Base-by-base conservation (phyloP, 2,329 filamentous ascomycete genomes). In the Fusarium metavorans region DNA sequence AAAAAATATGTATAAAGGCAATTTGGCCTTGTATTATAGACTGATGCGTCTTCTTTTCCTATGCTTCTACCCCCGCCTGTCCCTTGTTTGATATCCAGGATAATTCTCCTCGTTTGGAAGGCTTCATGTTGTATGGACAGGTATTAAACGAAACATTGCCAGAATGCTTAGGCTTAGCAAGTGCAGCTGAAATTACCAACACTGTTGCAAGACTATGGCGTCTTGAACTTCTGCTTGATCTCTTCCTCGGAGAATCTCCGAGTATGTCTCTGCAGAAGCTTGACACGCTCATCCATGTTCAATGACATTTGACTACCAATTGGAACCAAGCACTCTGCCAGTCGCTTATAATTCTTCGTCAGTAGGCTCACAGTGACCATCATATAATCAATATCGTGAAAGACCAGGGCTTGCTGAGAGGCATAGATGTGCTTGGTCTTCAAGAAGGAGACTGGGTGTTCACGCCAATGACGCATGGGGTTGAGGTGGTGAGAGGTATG, bases 401-500 rank as follows among this genome's bases (percentile, higher is more conserved):
- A 95, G 7, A 95, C 92, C 8, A 96, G 87, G 0, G 93, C 94
- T 23, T 90, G 85, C 78, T 94, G 91, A 9, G 86, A 82, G 0
- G 89, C 86, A 77, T 95, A 96, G 4, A 87, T 88, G 27, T 88
- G 83, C 82, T 94, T 95, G 54, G 91, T 89, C 75, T 91, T 87
- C 2, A 95, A 84, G 82, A 96, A 95, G 8, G 93, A 89, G 14
- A 91, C 86, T 0, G 94, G 94, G 76, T 95, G 94, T 23, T 95
- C 92, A 67, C 94, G 91, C 94, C 94, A 96, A 84, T 95, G 94
- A 2, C 94, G 90, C 32, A 90, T 87, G 0, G 93, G 93, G 82
- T 95, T 94, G 61, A 95, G 88, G 77, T 95, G 93, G 79, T 95
- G 94, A 20, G 92, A 94, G 8, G 93, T 95, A 82, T 95, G 93